Percentiles rank a stretch among this genome's conserved stretches.
phyloP scores from a whole-genome alignment of 169 alveolate genomes.

The Babesia bigemina region DNA sequence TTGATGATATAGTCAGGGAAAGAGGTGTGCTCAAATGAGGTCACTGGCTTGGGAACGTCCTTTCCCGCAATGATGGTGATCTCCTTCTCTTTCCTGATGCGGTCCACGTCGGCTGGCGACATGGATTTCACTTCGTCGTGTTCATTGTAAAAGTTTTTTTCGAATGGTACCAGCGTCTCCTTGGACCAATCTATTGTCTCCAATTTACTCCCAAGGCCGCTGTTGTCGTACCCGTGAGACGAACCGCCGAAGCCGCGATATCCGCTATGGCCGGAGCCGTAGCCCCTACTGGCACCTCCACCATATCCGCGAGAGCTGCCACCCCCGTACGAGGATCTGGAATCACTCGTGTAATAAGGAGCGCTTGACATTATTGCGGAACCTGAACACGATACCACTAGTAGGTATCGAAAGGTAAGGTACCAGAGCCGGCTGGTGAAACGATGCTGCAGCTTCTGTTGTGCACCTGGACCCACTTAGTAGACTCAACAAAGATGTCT shows the following conservation, averaged over 20 bases:
- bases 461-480: too few relatives aligned
- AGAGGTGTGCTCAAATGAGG: conserved; percentile 87
- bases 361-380: conserved; percentile 32
- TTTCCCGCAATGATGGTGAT: conserved; percentile 87
- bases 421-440: too few relatives aligned
- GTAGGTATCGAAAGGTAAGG: too few relatives aligned
- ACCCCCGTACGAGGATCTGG: conserved; percentile 23
- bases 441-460: too few relatives aligned
- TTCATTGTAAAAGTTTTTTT: conserved; percentile 92
- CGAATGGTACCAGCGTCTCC: conserved; percentile 85
- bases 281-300: conserved; percentile 11
- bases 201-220: conserved; percentile 77
- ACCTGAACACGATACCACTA: too few relatives aligned
- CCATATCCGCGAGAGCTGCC: conserved; percentile 36
- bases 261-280: not conserved
- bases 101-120: conserved; percentile 84
- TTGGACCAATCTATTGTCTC: conserved; percentile 84
- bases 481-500: too few relatives aligned
- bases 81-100: conserved; percentile 80
- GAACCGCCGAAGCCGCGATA: conserved; percentile 32
- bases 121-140: conserved; percentile 84
- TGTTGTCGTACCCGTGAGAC: conserved; percentile 22
- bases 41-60: conserved; percentile 91
- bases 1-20: conserved; percentile 92
- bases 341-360: conserved; percentile 16